Evolutionary conservation across 2,329 filamentous ascomycete genomes (phyloP).

Genomic region (Anisogramma anomala): DNA sequence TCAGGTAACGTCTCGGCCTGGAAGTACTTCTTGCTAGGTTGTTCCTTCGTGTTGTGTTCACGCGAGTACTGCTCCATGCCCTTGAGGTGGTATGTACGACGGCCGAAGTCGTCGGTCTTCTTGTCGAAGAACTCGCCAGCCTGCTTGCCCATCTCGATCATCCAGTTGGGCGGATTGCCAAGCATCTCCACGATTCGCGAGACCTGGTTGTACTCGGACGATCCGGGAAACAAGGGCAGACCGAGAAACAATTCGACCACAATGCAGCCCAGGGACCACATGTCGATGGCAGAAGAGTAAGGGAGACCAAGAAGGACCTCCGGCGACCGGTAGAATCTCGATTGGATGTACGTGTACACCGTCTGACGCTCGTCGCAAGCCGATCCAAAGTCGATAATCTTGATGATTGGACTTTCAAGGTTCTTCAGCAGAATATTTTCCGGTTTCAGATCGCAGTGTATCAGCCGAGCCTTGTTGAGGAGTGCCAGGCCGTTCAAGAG

Average conservation of each 20-base stretch:
- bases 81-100: conserved; percentile 84
- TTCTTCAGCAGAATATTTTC: conserved; percentile 98
- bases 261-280: conserved; percentile 98
- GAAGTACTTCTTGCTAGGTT: conserved; percentile 99
- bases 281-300: conserved; percentile 97
- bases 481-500: conserved; percentile 83
- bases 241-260: conserved; percentile 96
- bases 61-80: conserved; percentile 96
- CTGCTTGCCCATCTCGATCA: conserved; percentile 98
- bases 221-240: conserved; percentile 87
- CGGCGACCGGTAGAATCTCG: conserved; percentile 91
- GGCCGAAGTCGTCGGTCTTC: conserved; percentile 76
- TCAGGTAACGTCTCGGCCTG: conserved; percentile 86
- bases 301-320: conserved; percentile 91
- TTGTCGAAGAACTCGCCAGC: conserved; percentile 97
- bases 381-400: conserved; percentile 98
- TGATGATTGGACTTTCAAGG: conserved; percentile 97
- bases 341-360: conserved; percentile 98
- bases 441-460: conserved; percentile 96
- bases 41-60: conserved; percentile 92
- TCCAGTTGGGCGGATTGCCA: conserved; percentile 92
- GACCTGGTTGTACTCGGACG: conserved; percentile 97
- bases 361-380: conserved; percentile 97
- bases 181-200: conserved; percentile 97
- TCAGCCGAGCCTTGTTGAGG: conserved; percentile 89